These are phyloP conservation scores for Scheffersomyces cryptocercus DNA, from an alignment of 1,139 yeast genomes.

Conservation along the genomic window DNA sequence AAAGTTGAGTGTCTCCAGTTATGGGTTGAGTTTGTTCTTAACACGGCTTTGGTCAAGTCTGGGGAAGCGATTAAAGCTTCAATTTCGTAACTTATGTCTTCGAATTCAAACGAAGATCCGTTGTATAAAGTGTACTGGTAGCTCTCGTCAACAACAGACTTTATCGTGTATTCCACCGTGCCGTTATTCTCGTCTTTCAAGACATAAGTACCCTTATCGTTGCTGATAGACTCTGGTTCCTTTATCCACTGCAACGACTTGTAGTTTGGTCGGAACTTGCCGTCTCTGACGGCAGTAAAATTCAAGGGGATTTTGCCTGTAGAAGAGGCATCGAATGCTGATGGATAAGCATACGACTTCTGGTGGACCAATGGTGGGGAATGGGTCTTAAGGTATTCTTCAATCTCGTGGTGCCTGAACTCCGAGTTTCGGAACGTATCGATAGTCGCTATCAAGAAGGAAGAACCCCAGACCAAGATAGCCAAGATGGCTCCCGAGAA, in stretches of 20 bases:
- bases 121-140: slow-evolving; percentile 50
- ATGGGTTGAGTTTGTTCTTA: slow-evolving; percentile 52
- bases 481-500: slow-evolving; percentile 26
- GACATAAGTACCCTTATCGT: slow-evolving; percentile 60
- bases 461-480: slow-evolving; percentile 41
- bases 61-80: slow-evolving; percentile 64
- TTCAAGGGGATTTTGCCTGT: slow-evolving; percentile 32
- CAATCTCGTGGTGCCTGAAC: slow-evolving; percentile 6
- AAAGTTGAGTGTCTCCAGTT: slow-evolving; percentile 49
- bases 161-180: slow-evolving; percentile 38
- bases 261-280: slow-evolving; percentile 49
- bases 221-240: slow-evolving; percentile 41
- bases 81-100: slow-evolving; percentile 44
- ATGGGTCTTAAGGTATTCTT: slow-evolving; percentile 6
- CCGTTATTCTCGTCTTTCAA: slow-evolving; percentile 27
- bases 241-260: slow-evolving; percentile 69
- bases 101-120: slow-evolving; percentile 44
- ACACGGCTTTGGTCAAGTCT: slow-evolving; percentile 55
- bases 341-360: background rate
- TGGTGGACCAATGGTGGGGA: slow-evolving; percentile 9
- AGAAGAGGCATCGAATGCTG: slow-evolving; percentile 6
- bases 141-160: slow-evolving; percentile 50
- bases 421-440: slow-evolving; percentile 16
- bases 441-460: slow-evolving; percentile 31
- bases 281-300: slow-evolving; percentile 43